Evolutionary conservation across 768 basidiomycete species (phyloP).

Genomic region (Crepidotus variabilis): DNA sequence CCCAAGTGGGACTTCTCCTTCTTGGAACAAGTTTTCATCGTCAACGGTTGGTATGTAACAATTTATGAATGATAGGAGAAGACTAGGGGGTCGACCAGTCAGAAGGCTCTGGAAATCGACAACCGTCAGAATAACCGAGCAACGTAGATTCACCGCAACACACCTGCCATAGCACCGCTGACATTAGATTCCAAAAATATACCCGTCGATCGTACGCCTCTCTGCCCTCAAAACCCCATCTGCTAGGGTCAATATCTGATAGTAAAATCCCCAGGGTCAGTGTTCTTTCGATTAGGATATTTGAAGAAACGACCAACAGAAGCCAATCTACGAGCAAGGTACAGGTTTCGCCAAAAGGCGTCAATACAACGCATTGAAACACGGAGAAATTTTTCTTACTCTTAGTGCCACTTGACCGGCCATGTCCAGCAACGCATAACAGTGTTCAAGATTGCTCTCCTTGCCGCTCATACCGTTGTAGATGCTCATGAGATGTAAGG

Average conservation of each 20-base stretch:
- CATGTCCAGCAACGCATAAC: conserved; percentile 42
- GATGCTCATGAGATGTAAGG: conserved; percentile 48
- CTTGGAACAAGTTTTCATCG: conserved; percentile 41
- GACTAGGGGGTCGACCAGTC: conserved; percentile 45
- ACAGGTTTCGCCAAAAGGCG: neutral
- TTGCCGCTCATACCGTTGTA: conserved; percentile 53
- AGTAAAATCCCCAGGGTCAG: neutral
- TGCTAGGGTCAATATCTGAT: conserved; percentile 46
- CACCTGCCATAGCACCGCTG: conserved; percentile 50
- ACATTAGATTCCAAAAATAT: conserved; percentile 53
- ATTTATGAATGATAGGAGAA: conserved; percentile 39
- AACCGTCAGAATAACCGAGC: neutral
- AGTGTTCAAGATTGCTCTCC: conserved; percentile 45
- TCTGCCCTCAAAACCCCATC: conserved; percentile 46
- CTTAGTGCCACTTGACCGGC: conserved; percentile 44
- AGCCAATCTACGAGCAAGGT: conserved; percentile 31
- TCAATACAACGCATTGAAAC: neutral
- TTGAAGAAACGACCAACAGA: conserved; percentile 28
- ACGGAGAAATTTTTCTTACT: conserved; percentile 25
- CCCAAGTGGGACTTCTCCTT: conserved; percentile 38
- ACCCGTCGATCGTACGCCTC: conserved; percentile 50
- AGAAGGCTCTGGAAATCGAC: conserved; percentile 33
- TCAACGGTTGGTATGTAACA: conserved; percentile 41
- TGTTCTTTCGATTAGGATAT: neutral
- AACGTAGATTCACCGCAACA: conserved; percentile 5